Percentiles rank a stretch among this genome's conserved stretches.
Evolutionary conservation across 192 early-diverging fungal species (phyloP).

Genomic region (Podila horticola): DNA sequence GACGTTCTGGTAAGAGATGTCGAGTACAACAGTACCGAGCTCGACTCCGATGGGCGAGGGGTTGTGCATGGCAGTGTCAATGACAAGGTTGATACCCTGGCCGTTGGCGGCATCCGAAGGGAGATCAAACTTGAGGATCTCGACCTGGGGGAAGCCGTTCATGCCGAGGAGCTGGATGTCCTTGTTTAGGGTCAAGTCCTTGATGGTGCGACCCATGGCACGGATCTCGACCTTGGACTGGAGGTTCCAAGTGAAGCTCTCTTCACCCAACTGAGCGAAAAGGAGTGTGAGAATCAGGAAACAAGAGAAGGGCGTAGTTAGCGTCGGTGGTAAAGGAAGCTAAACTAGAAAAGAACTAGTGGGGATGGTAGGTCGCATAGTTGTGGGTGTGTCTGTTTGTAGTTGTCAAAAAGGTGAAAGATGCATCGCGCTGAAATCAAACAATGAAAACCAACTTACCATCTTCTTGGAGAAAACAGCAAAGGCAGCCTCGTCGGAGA

Average conservation of each 20-base stretch:
- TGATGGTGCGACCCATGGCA: slow-evolving; percentile 45
- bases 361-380: too few species aligned
- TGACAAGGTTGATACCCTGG: slow-evolving; percentile 62
- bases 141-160: slow-evolving; percentile 27
- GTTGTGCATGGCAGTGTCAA: slow-evolving; percentile 65
- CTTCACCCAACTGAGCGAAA: slow-evolving; percentile 6
- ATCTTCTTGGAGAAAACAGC: slow-evolving; percentile 53
- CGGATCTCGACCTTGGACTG: slow-evolving; percentile 44
- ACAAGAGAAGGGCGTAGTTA: background rate
- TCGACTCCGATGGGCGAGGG: slow-evolving; percentile 61
- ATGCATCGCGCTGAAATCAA: background rate
- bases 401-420: background rate
- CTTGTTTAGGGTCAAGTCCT: slow-evolving; percentile 42
- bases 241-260: slow-evolving; percentile 41
- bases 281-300: background rate
- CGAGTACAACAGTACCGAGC: slow-evolving; percentile 50
- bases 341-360: too few species aligned
- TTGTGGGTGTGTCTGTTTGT: too few species aligned
- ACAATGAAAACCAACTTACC: slow-evolving; percentile 23
- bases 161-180: slow-evolving; percentile 38
- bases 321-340: background rate
- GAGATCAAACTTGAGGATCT: slow-evolving; percentile 26
- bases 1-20: slow-evolving; percentile 43
- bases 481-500: slow-evolving; percentile 41
- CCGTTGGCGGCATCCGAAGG: slow-evolving; percentile 55